Percentiles rank a stretch among this genome's conserved stretches.
Conservation (phyloP, 257 asterid genomes). For the Solanum sitiens region DNA sequence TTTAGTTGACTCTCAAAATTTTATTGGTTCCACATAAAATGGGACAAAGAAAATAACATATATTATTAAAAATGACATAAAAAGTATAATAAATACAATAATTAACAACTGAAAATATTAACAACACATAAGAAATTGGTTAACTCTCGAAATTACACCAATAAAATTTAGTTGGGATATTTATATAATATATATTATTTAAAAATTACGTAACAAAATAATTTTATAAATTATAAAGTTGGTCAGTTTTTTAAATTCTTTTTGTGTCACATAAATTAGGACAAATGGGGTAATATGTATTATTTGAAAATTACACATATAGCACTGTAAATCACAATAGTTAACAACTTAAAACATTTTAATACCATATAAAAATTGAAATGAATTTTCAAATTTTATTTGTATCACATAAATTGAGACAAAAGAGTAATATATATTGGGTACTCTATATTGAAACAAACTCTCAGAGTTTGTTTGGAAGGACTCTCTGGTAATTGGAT, state of each 20-base stretch:
- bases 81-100: no score
- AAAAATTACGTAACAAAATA: background rate
- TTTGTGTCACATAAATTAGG: background rate
- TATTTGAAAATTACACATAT: background rate
- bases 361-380: background rate
- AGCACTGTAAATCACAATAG: background rate
- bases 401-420: background rate
- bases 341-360: background rate
- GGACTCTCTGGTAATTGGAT: no score
- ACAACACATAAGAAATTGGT: no score
- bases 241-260: background rate
- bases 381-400: background rate
- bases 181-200: no score
- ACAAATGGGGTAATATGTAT: background rate
- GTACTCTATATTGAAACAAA: no score
- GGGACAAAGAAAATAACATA: background rate
- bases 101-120: background rate
- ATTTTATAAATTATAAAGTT: no score
- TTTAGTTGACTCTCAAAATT: background rate
- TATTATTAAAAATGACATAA: background rate
- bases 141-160: background rate
- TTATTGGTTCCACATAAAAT: background rate
- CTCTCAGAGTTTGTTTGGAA: background rate
- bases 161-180: background rate
- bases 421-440: background rate